Conservation (phyloP, 1,139 yeast genomes). For the Ogataea hybrid region DNA sequence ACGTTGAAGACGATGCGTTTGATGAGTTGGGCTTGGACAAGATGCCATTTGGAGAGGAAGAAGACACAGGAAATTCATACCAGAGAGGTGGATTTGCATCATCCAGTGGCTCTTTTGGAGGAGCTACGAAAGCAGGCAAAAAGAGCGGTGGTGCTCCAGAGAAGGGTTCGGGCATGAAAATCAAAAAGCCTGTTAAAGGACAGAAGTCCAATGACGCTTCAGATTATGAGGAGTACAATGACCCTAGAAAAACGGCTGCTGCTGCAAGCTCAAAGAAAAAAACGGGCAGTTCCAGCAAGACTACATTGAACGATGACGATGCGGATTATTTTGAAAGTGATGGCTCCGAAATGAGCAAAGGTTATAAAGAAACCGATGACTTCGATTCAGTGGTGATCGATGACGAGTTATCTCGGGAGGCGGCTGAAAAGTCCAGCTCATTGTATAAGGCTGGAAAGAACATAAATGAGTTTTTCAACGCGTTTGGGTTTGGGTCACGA, state of each 20-base stretch:
- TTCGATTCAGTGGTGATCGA: constrained; percentile 10
- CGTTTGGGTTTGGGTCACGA: constrained; percentile 18
- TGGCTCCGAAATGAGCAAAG: constrained; percentile 22
- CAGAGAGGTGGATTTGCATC: constrained; percentile 23
- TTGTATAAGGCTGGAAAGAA: constrained; percentile 12
- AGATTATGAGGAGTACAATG: constrained; percentile 4
- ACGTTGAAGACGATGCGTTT: constrained; percentile 29
- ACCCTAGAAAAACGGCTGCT: neutral
- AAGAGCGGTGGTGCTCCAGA: neutral
- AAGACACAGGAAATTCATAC: constrained; percentile 9
- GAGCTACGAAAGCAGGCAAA: constrained; percentile 6
- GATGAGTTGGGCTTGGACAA: constrained; percentile 30
- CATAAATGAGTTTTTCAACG: constrained; percentile 16
- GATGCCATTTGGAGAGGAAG: constrained; percentile 11
- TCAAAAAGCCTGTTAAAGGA: constrained; percentile 11
- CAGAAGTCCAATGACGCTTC: constrained; percentile 3
- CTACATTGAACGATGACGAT: constrained; percentile 10
- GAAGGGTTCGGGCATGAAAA: constrained; percentile 2
- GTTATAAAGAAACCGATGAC: constrained; percentile 28
- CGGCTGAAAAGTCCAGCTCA: constrained; percentile 7
- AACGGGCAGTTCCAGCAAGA: constrained; percentile 1
- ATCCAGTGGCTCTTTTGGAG: constrained; percentile 13
- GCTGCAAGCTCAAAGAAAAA: neutral
- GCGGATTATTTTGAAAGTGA: constrained; percentile 22
- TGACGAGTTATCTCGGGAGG: constrained; percentile 6